These are phyloP conservation scores for Choanephora cucurbitarum DNA, from an alignment of 371 early-diverging fungal genomes.

Conservation along the genomic window DNA sequence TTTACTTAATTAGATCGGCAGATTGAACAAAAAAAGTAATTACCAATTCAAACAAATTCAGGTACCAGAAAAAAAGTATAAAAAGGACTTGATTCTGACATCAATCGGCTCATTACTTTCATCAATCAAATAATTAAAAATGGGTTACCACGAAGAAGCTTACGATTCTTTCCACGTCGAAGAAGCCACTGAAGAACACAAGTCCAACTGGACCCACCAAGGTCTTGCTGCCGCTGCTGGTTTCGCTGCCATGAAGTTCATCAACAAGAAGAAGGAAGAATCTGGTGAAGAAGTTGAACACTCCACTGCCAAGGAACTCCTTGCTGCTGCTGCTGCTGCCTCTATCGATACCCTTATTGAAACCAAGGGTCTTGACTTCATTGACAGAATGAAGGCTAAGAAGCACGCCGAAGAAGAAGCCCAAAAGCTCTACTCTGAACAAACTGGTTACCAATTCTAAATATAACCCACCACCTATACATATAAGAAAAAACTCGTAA, in stretches of 20 bases:
- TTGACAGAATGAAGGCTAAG: conserved; percentile 50
- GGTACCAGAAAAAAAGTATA: not conserved
- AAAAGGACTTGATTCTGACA: not conserved
- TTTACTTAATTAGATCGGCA: not conserved
- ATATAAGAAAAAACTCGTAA: not conserved
- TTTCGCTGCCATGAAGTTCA: conserved; percentile 46
- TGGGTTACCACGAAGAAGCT: conserved; percentile 44
- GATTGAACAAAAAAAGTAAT: not conserved
- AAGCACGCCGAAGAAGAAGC: conserved; percentile 46
- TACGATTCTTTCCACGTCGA: conserved; percentile 25
- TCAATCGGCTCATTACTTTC: not conserved
- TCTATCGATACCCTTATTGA: conserved; percentile 34
- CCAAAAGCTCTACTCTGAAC: conserved; percentile 37
- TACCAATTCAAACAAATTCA: not conserved
- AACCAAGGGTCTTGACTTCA: conserved; percentile 45
- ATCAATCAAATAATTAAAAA: conserved; percentile 9
- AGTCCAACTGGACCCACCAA: conserved; percentile 45
- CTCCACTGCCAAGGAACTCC: conserved; percentile 44
- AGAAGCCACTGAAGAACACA: conserved; percentile 19
- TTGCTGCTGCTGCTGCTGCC: conserved; percentile 43
- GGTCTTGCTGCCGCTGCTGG: conserved; percentile 50
- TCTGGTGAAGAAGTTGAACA: conserved; percentile 27
- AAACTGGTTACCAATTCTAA: conserved; percentile 29
- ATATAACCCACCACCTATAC: not conserved
- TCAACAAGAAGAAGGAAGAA: conserved; percentile 31